A percentile compares a stretch with the other conserved stretches of the same genome.
These are phyloP conservation scores for Chamaenerion angustifolium DNA, from an alignment of 345 rosid species.

Conservation along the genomic window DNA sequence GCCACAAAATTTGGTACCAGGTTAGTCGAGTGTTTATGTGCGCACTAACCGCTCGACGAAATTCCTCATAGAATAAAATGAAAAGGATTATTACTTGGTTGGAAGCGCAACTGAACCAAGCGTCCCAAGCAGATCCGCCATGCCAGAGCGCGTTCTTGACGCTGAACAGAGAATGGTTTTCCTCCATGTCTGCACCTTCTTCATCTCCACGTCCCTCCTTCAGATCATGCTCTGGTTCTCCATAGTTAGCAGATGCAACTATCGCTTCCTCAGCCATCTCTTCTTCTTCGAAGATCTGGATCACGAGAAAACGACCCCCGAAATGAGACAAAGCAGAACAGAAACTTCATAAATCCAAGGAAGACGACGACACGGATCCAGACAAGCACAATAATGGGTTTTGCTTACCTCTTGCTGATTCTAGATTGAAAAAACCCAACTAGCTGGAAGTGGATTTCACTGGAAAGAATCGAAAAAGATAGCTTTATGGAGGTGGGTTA, in stretches of 20 bases:
- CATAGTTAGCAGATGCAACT: slow-evolving; percentile 7
- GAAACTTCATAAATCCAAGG: background rate
- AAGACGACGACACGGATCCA: no score
- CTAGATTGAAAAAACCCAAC: no score
- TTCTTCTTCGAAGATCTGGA: background rate
- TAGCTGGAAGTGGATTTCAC: no score
- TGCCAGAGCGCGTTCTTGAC: slow-evolving; percentile 82
- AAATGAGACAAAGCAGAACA: background rate
- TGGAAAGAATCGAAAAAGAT: no score
- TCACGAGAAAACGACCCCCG: background rate
- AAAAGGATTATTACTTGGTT: slow-evolving; percentile 47
- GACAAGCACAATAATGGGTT: no score
- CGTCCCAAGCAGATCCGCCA: slow-evolving; percentile 98
- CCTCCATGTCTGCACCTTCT: slow-evolving; percentile 18
- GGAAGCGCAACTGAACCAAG: slow-evolving; percentile 99
- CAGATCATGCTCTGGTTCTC: slow-evolving; percentile 3
- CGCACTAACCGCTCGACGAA: background rate
- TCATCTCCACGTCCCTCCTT: slow-evolving; percentile 13
- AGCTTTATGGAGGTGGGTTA: background rate
- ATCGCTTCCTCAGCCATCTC: slow-evolving; percentile 14
- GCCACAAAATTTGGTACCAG: background rate
- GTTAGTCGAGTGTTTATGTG: background rate
- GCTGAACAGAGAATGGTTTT: slow-evolving; percentile 29
- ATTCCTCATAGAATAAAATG: background rate
- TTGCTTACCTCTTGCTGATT: no score